Evolutionary conservation across 2,329 filamentous ascomycete species (phyloP), one percentile per base, ranked within the genome.

Genomic region (Neonectria punicea): DNA sequence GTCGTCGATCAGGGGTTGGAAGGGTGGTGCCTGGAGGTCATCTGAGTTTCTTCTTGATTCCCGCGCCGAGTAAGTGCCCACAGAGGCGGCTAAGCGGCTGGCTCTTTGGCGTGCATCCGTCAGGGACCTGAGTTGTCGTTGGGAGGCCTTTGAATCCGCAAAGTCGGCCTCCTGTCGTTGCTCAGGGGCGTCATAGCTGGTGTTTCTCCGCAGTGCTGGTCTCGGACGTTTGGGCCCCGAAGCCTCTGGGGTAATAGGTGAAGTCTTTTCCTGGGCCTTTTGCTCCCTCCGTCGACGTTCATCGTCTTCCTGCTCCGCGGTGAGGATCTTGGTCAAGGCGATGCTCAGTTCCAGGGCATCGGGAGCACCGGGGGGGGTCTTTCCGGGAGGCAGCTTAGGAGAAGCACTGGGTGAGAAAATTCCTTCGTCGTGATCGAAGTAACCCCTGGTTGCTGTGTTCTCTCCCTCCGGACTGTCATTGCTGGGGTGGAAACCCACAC

Each of bases 121-220:
- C 55, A 82, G 79, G 56, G 80, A 82, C 44, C 76, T 77, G 18
- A 80, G 73, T 61, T 80, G 78, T 6, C 80, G 77, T 67, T 80
- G 72, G 2, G 75, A 77, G n/a, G 77, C 75, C 55, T 67, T 72
- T 41, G 76, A 73, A 71, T 82, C 80, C 10, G 80, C 80, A 43
- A 74, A 72, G 61, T 82, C 80, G 28, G 80, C 80, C 67, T 74
- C 76, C 65, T 82, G 75, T 10, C 78, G 73, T 71, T 82, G 80
- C 67, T 77, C 74, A 1, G 80, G 80, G 13, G 72, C 80, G 61
- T 82, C 78, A 60, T 82, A 82, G 67, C 80, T 82, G 46, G 80
- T 82, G 67, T 81, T 82, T 44, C 80, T 79, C 67, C 80, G 75
- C n/a, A 82, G 70, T 11, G 77, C 80, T 25, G 80, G 80, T 46